Evolutionary conservation across 2,329 filamentous ascomycete genomes (phyloP), one percentile per base, ranked within the genome.

Genomic region (Elsinoe batatas): DNA sequence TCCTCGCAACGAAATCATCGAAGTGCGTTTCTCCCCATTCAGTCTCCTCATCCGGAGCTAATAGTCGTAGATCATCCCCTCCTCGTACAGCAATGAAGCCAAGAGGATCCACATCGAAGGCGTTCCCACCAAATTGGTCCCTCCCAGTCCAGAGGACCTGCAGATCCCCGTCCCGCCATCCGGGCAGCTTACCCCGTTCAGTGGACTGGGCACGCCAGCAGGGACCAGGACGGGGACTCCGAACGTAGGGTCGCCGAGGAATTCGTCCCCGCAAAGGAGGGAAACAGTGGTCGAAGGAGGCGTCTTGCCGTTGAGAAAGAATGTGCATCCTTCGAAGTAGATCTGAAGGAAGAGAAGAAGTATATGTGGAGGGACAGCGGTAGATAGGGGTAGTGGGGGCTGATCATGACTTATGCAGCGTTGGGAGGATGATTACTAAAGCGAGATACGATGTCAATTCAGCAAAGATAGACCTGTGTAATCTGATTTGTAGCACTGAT

Each of bases 1-100:
- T 65, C 93, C 93, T 3, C 87, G 93, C 42, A 86, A 98, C 67
- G 90, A 98, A 69, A 97, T 98, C 67, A 95, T 98, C 62, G 93
- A 98, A 76, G 82, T 82, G 68, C 63, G 71, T 60, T 42, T 33
- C 37, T 53, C 56, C 63, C 56, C 65, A 58, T 46, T 26, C 51
- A 49, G 35, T 49, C n/a, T 49, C 15, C 18, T 53, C 4, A 35
- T 20, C 36, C 20, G 37, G 38, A 22, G n/a, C 38, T 37, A 32
- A 46, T 42, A 50, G 26, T 49, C 32, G 33, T 37, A 81, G 82
- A 96, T 98, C 67, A 94, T 97, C 58, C 94, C 93, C 2, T 91
- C 91, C 15, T 91, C 89, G 32, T 98, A 98, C 72, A 93, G 96
- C 74, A 98, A 98, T 67, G 87, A 93, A 70, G 88, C 91, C 17